phyloP scores from a whole-genome alignment of 2,329 filamentous ascomycete species.

The Uncinocarpus reesii region DNA sequence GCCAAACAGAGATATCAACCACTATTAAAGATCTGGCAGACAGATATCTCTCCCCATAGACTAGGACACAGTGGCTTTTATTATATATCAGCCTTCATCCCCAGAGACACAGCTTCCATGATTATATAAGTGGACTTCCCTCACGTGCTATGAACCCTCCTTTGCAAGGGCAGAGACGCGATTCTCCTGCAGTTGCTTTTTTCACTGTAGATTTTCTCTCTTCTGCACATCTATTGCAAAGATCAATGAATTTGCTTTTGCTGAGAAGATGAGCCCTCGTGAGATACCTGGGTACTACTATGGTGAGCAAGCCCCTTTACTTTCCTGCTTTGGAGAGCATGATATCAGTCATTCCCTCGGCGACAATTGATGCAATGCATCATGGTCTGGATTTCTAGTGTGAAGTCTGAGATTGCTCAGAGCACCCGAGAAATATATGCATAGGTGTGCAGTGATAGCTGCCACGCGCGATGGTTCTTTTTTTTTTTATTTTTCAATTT shows the following conservation, averaged over 20 bases:
- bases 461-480: too few species aligned
- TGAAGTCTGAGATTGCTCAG: too few species aligned
- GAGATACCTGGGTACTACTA: slow-evolving; percentile 47
- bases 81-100: neutral
- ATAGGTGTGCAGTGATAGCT: too few species aligned
- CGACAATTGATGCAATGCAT: neutral
- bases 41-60: too few species aligned
- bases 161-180: neutral
- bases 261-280: neutral
- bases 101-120: neutral
- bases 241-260: neutral
- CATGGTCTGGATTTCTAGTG: too few species aligned
- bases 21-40: too few species aligned
- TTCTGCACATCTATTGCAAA: neutral
- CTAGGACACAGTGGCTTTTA: too few species aligned
- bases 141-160: neutral
- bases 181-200: neutral
- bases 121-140: slow-evolving; percentile 1
- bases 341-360: neutral
- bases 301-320: slow-evolving; percentile 29
- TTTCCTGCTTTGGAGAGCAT: neutral
- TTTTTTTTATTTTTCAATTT: too few species aligned
- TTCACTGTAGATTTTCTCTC: neutral
- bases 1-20: too few species aligned
- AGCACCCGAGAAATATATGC: too few species aligned